These are phyloP conservation scores for Erysiphe pulchra DNA, from an alignment of 2,329 filamentous ascomycete genomes.

Conservation along the genomic window DNA sequence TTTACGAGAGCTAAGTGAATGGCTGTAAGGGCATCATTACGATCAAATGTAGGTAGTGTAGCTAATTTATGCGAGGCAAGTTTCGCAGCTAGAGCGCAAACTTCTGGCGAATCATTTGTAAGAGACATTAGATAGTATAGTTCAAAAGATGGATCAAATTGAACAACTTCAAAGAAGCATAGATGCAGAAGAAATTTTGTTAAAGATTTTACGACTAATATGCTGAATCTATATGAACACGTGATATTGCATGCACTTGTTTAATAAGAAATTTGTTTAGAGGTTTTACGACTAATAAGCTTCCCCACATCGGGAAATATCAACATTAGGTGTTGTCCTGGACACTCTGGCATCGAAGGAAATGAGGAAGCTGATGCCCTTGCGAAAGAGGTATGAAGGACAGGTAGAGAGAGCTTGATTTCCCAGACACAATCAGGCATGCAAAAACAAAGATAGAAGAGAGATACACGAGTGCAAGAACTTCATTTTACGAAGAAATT, in stretches of 20 bases:
- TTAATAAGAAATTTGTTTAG: no score
- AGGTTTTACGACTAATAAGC: no score
- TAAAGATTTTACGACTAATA: no score
- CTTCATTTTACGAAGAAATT: background rate
- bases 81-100: conserved; percentile 57
- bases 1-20: conserved; percentile 54
- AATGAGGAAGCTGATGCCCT: background rate
- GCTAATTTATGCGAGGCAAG: conserved; percentile 61
- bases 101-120: conserved; percentile 55
- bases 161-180: no score
- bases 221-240: no score
- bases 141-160: no score
- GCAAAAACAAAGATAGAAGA: background rate
- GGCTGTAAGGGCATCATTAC: conserved; percentile 63
- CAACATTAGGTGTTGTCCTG: background rate
- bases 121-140: conserved; percentile 41
- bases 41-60: conserved; percentile 45
- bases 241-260: no score
- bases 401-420: background rate
- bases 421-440: background rate
- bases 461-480: background rate
- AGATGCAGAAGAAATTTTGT: no score
- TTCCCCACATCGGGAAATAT: background rate
- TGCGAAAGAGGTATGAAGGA: background rate
- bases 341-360: background rate